Evolutionary conservation across 108 stramenopile genomes (phyloP).

Genomic region (Mayamaea pseudoterrestris): DNA sequence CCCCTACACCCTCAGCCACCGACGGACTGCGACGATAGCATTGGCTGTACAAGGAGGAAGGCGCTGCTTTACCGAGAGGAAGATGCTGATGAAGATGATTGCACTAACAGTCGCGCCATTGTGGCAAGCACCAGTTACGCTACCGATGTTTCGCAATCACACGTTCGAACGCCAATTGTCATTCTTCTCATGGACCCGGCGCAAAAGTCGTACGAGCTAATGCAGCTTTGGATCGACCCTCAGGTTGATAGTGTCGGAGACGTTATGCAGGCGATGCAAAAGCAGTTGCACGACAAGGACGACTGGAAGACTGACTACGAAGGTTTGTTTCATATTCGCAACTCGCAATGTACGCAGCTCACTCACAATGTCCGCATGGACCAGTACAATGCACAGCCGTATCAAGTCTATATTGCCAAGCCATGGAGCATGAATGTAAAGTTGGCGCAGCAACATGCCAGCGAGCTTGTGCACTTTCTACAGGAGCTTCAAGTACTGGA

Average conservation of each 20-base stretch:
- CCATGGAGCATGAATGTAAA: constrained; percentile 31
- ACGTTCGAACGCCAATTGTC: constrained; percentile 21
- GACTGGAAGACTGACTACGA: constrained; percentile 35
- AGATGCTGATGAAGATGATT: too few species aligned
- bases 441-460: constrained; percentile 5
- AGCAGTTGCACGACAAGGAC: constrained; percentile 10
- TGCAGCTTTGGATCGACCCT: constrained; percentile 38
- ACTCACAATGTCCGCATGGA: constrained; percentile 23
- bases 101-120: too few species aligned
- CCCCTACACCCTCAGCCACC: background rate
- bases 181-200: constrained; percentile 31
- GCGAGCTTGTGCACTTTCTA: background rate
- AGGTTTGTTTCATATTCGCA: constrained; percentile 32
- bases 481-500: constrained; percentile 1
- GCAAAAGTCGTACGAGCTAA: constrained; percentile 22
- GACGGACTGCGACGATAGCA: constrained; percentile 3
- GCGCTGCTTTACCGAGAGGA: too few species aligned
- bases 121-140: background rate
- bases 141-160: constrained; percentile 1
- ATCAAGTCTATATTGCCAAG: constrained; percentile 32
- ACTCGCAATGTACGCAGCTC: constrained; percentile 18
- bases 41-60: background rate
- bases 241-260: constrained; percentile 23
- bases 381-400: constrained; percentile 31
- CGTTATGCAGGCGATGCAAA: constrained; percentile 24